Evolutionary conservation across 768 basidiomycete species (phyloP), one percentile per base, ranked within the genome.

Genomic region (Mycena polygramma): DNA sequence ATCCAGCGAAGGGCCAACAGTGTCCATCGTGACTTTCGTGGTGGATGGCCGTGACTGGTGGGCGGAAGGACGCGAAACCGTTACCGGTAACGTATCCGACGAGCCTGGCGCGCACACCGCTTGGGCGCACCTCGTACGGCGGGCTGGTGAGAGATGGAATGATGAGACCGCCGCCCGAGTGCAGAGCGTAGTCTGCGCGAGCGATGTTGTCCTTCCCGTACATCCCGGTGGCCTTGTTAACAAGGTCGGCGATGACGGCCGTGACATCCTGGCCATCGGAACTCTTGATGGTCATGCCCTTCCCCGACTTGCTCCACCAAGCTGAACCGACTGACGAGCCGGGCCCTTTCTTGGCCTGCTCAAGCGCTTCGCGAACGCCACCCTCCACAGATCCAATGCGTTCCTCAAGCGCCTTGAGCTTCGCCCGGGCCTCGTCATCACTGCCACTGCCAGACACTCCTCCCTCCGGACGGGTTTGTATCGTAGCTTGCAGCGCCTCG

Each of bases 1-100:
- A 75, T 0, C 97, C 97, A 7, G 82, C 83, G 82, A 99, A 95
- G 1, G 97, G 94, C 96, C 97, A 99, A 81, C 97, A 99, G 65
- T 92, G 87, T 4, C 98, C 97, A 41, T 90, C 90, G 64, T 92
- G 88, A 35, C 85, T 83, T 70, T 98, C 95, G 68, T 94, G 92
- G 75, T 97, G 93, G n/a, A 99, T 84, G 4, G 94, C 95, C 0
- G 89, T 92, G 57, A 95, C 89, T 0, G 97, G 96, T 1, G 94
- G 89, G 19, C 91, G 89, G n/a, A 95, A 30, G 30, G 30, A 96
- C 52, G 90, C 84, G 72, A 86, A 85, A 22, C 88, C 89, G 52
- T 84, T 84, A 43, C 92, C 92, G 0, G 91, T 90, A 75, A 94
- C 73, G 68, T 88, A 80, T 19, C 90, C 83, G 24, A 89, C 61